Evolutionary conservation across 768 basidiomycete species (phyloP), one percentile per base, ranked within the genome.

Genomic region (Mycena epipterygia): DNA sequence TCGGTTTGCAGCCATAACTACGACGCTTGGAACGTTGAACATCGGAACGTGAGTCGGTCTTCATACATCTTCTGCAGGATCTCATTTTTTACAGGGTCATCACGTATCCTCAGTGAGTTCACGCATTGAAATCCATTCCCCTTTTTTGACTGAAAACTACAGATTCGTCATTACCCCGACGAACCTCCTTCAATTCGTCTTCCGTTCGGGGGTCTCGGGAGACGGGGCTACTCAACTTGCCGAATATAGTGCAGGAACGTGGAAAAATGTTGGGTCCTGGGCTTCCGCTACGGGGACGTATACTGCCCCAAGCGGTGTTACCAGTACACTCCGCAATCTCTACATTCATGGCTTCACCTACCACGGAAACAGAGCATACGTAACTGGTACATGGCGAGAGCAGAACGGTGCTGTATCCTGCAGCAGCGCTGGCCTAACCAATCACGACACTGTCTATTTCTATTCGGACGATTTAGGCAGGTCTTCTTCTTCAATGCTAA

Each of bases 321-420:
- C 76, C 13, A 85, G 84, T 68, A 77, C 79, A 23, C 82, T 83
- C 11, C 79, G 86, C 3, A 87, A 85, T 70, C 75, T 87, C 14
- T 87, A 87, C 68, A 87, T 86, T 74, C 85, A 87, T 57, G 86
- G 85, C 0, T 85, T 85, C 74, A 84, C 84, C 1, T 85, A 86
- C 72, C 76, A 82, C 51, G 76, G 74, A 2, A 76, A 74, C 12
- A 78, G 82, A 17, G 73, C 80, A 0, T 84, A 87, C 73, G 82
- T 87, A 33, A 83, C 85, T 1, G 86, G 86, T 3, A 87, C 85
- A 29, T 87, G 86, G 86, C 76, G 86, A 73, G 85, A 87, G 63
- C 84, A 86, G 61, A 81, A 77, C 59, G 79, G 75, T 6, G 84
- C 81, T 4, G 84, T 87, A 12, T 81, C 80, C 23, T 87, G 86